These are phyloP conservation scores for Physaria fendleri DNA, from an alignment of 345 rosid species.

Conservation along the genomic window DNA sequence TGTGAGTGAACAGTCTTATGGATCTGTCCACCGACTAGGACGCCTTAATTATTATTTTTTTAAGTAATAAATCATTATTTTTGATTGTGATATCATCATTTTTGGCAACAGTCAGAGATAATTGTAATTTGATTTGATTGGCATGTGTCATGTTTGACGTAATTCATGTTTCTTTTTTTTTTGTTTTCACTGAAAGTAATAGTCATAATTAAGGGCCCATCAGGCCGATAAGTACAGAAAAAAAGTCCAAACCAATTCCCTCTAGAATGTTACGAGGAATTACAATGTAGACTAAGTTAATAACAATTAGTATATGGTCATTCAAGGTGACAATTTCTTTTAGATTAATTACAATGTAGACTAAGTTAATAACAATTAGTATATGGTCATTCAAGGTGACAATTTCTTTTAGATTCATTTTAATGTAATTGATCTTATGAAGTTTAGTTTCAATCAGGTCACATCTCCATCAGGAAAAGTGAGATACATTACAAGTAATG, in stretches of 20 bases:
- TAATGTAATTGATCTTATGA: not conserved
- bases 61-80: not conserved
- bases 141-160: not conserved
- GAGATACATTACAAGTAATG: not conserved
- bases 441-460: not conserved
- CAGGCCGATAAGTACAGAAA: no score
- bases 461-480: not conserved
- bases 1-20: not conserved
- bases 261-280: no score
- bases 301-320: not conserved
- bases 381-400: not conserved
- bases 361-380: not conserved
- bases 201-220: no score
- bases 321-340: not conserved
- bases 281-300: not conserved
- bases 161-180: not conserved
- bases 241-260: no score
- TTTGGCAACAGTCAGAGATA: no score
- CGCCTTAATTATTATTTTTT: not conserved
- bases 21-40: not conserved
- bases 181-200: no score
- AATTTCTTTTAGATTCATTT: not conserved
- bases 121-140: not conserved
- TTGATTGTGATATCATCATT: no score
- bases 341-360: no score